phyloP scores from a whole-genome alignment of 1,284 basidiomycete genomes.

The Trametes pubescens region DNA sequence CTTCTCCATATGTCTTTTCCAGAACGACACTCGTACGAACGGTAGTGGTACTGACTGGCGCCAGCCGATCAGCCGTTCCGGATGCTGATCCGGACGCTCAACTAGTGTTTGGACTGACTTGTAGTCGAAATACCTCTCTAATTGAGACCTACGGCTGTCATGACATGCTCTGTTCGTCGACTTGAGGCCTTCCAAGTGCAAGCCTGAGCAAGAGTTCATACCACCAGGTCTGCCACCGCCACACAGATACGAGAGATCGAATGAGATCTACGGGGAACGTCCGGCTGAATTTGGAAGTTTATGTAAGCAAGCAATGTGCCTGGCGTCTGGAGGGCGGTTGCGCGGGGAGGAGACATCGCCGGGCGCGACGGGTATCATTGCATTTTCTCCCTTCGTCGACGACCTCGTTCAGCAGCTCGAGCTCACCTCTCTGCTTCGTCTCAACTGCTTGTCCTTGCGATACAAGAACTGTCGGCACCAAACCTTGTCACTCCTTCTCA shows the following conservation, averaged over 20 bases:
- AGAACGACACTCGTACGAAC: no score
- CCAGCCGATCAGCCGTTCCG: no score
- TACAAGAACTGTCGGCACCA: not conserved
- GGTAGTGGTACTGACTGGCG: no score
- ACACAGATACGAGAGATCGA: not conserved
- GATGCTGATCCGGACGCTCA: no score
- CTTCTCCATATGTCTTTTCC: no score
- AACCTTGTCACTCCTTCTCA: constrained; percentile 8
- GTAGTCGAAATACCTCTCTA: no score
- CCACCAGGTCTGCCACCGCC: no score
- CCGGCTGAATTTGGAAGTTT: not conserved
- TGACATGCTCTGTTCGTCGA: no score
- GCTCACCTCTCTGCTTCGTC: not conserved
- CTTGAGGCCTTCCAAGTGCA: no score
- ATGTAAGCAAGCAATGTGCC: constrained; percentile 9
- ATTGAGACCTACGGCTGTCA: no score
- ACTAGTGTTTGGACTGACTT: no score
- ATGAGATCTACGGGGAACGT: not conserved
- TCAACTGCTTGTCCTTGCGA: not conserved
- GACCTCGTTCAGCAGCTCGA: not conserved
- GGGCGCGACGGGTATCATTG: constrained; percentile 1
- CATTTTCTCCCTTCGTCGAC: constrained; percentile 2
- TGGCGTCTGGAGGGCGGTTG: not conserved
- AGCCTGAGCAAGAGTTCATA: no score
- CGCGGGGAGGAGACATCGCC: not conserved